Base-by-base conservation (phyloP, 208 protist species). In the Wallacemonas sp. region DNA sequence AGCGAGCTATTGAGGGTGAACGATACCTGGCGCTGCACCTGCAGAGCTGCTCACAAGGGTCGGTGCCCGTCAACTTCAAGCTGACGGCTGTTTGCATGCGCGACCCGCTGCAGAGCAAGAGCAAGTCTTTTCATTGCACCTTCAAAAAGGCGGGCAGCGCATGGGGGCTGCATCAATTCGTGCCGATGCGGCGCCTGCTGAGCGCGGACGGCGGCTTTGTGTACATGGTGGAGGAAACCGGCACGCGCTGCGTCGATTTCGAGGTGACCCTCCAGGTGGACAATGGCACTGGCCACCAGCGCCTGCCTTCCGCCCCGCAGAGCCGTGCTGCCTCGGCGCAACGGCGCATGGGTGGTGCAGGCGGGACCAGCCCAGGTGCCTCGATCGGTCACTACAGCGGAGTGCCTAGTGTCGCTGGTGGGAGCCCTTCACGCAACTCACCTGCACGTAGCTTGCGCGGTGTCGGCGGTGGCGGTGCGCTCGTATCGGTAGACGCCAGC, bases 131-230 rank as follows among this genome's bases (percentile, higher is more conserved):
- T 71, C 82, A 85, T 71, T 96, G 90, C 70, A 80, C 81, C 17
- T 96, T 94, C 66, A 86, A 85, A 52, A 89, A 87, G 67, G 75
- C 77, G 0, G 83, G 85, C 33, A 91, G 77, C 54, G 90, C 90
- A 13, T 96, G 87, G 86, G 90, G 90, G 4, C 75, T 96, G 57
- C 89, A 96, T 63, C 83, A 93, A 69, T 96, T 96, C 48, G 83
- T 94, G 38, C 50, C 76, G 10, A 71, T 93, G 26, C 48, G 70
- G 10, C 60, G 72, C 46, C 69, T 96, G 32, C 66, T 91, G 30
- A 59, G 80, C 37, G 67, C 80, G 8, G 78, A 88, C 29, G 68
- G 60, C 55, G 83, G 77, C 3, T 93, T 87, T 60, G 71, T 91
- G 17, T 90, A 93, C 68, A 67, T 61, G n/a, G 85, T 87, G 34